phyloP scores from a whole-genome alignment of 257 asterid species.

The Thymus quinquecostatus region DNA sequence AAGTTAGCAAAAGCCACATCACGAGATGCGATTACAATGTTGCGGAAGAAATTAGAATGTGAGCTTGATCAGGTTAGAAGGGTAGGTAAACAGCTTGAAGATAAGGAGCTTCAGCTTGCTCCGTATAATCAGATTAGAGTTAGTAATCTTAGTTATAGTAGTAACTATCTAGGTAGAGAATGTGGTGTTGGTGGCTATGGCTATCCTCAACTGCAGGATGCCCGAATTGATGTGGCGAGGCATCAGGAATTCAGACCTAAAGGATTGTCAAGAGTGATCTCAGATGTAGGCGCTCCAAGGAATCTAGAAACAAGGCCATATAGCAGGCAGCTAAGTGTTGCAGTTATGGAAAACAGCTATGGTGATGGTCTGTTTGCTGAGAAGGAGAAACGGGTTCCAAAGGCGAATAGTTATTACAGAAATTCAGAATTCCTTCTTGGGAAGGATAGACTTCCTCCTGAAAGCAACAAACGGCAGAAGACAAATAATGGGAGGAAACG shows the following conservation, averaged over 20 bases:
- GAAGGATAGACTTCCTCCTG: conserved; percentile 77
- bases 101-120: conserved; percentile 55
- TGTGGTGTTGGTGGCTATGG: conserved; percentile 39
- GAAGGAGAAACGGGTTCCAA: conserved; percentile 87
- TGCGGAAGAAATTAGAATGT: conserved; percentile 47
- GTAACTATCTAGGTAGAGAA: conserved; percentile 36
- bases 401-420: conserved; percentile 71
- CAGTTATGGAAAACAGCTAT: conserved; percentile 45
- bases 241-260: conserved; percentile 37
- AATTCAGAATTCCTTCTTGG: conserved; percentile 80
- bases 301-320: too few species aligned
- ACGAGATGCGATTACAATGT: conserved; percentile 24
- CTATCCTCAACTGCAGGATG: conserved; percentile 40
- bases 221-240: conserved; percentile 26
- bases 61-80: conserved; percentile 66
- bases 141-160: conserved; percentile 30
- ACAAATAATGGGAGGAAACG: conserved; percentile 54
- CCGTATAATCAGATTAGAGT: conserved; percentile 38
- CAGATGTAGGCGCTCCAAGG: too few species aligned
- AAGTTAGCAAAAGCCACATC: conserved; percentile 46
- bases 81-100: conserved; percentile 49
- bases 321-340: too few species aligned
- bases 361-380: conserved; percentile 45
- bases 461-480: conserved; percentile 66
- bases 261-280: conserved; percentile 40